Conservation (phyloP, 768 basidiomycete species). For the Boletus rufocinnamomeus region DNA sequence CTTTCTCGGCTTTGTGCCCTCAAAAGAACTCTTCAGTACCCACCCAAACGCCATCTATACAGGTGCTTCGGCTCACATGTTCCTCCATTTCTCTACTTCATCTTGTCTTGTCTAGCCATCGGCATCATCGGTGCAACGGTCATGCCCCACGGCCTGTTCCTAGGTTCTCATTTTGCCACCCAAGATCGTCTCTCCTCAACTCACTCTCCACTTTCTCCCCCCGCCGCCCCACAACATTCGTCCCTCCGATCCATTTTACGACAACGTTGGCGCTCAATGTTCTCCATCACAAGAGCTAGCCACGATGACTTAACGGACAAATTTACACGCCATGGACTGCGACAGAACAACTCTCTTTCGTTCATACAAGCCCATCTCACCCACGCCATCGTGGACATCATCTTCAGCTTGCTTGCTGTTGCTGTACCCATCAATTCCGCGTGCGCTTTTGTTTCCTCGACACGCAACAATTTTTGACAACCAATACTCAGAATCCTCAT, state of each 20-base stretch:
- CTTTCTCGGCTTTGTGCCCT: slow-evolving; percentile 39
- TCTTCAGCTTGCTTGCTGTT: slow-evolving; percentile 41
- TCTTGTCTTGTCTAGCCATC: slow-evolving; percentile 26
- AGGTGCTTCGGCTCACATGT: slow-evolving; percentile 25
- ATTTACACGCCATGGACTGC: slow-evolving; percentile 17
- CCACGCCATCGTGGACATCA: slow-evolving; percentile 9
- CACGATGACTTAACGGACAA: slow-evolving; percentile 7
- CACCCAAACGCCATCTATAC: slow-evolving; percentile 11
- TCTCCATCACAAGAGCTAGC: slow-evolving; percentile 10
- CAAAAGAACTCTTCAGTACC: slow-evolving; percentile 36
- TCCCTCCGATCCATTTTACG: neutral
- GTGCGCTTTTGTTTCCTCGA: slow-evolving; percentile 15
- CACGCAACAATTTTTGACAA: neutral
- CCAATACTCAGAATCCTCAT: slow-evolving; percentile 36
- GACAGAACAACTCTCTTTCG: slow-evolving; percentile 31
- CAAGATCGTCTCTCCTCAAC: slow-evolving; percentile 30
- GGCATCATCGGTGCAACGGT: slow-evolving; percentile 54
- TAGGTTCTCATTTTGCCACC: slow-evolving; percentile 37
- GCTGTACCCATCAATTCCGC: slow-evolving; percentile 50
- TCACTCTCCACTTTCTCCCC: slow-evolving; percentile 41
- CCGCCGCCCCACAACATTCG: slow-evolving; percentile 1
- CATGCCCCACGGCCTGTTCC: slow-evolving; percentile 61
- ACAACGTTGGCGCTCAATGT: slow-evolving; percentile 1
- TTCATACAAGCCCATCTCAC: slow-evolving; percentile 37
- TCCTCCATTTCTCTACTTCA: slow-evolving; percentile 22